These are phyloP conservation scores for Taphrina deformans DNA, from an alignment of 1,139 yeast genomes.

Conservation along the genomic window DNA sequence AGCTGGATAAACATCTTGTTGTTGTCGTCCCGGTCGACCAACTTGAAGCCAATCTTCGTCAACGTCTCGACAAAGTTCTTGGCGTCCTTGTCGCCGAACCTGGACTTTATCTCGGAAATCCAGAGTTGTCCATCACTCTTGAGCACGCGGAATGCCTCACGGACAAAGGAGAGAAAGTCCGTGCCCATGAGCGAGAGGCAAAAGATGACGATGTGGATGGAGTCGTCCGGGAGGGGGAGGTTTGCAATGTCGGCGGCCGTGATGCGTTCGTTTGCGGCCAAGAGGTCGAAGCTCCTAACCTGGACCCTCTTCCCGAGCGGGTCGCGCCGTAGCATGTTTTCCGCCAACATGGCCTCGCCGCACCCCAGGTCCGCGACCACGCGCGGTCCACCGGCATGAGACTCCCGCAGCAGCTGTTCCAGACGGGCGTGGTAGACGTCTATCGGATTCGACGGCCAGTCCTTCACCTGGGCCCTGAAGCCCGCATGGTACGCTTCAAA, in stretches of 20 bases:
- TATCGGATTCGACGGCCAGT: constrained; percentile 99
- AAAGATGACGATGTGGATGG: constrained; percentile 81
- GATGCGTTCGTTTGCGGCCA: constrained; percentile 79
- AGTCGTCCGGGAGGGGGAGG: constrained; percentile 77
- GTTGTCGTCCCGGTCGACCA: constrained; percentile 77
- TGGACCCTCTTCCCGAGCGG: constrained; percentile 49
- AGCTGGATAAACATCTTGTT: constrained; percentile 94
- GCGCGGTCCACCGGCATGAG: constrained; percentile 43
- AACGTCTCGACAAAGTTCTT: constrained; percentile 74
- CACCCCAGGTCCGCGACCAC: constrained; percentile 95
- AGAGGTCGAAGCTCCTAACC: constrained; percentile 87
- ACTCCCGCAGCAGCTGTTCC: constrained; percentile 49
- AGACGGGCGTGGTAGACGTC: constrained; percentile 78
- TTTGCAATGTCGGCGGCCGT: constrained; percentile 93
- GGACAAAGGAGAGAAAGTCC: constrained; percentile 83
- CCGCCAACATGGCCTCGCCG: constrained; percentile 83
- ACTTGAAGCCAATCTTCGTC: constrained; percentile 79
- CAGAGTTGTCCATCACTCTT: constrained; percentile 91
- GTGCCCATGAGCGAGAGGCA: constrained; percentile 98
- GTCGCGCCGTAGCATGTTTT: constrained; percentile 43
- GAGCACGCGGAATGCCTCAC: constrained; percentile 82
- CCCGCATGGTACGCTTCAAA: constrained; percentile 96
- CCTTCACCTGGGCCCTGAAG: constrained; percentile 86
- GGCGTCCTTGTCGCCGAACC: constrained; percentile 65
- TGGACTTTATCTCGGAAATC: constrained; percentile 95